A percentile compares a stretch with the other conserved stretches of the same genome.
Conservation (phyloP, 306 rosid genomes). For the Cyclanthera cordifolia region DNA sequence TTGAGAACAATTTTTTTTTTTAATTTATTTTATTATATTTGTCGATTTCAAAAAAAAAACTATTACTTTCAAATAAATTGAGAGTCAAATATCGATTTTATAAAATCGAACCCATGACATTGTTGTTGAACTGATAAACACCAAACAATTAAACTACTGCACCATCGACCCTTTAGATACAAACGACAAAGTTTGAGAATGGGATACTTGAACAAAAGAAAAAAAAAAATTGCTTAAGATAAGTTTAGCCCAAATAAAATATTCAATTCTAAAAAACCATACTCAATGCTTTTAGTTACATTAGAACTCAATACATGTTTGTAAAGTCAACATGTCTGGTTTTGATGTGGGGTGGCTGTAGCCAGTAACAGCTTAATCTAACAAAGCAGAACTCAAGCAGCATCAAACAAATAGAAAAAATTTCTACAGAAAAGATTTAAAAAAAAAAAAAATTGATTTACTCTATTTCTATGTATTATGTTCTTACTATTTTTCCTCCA, state of each 20-base stretch:
- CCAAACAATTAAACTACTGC: too few species aligned
- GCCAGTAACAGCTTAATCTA: slow-evolving; percentile 3
- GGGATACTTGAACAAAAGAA: neutral
- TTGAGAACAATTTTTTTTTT: too few species aligned
- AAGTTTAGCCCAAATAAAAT: neutral
- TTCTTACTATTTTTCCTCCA: neutral
- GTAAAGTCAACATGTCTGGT: slow-evolving; percentile 2
- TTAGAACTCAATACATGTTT: slow-evolving; percentile 6
- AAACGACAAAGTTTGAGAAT: too few species aligned
- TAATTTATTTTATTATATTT: too few species aligned
- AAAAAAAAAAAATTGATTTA: slow-evolving; percentile 2
- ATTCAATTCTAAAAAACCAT: neutral
- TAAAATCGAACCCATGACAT: too few species aligned
- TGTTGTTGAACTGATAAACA: too few species aligned
- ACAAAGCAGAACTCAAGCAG: slow-evolving; percentile 14
- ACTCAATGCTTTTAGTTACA: neutral
- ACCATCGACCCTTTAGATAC: too few species aligned
- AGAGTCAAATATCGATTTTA: too few species aligned
- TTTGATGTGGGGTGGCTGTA: neutral
- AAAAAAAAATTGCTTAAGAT: neutral
- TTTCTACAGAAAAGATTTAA: neutral
- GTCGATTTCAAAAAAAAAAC: too few species aligned
- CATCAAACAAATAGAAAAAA: neutral
- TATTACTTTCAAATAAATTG: too few species aligned
- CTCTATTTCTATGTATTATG: slow-evolving; percentile 1